A percentile compares a stretch with the other conserved stretches of the same genome.
phyloP scores from a whole-genome alignment of 164 flowering plant species.

The Vitis amurensis region DNA sequence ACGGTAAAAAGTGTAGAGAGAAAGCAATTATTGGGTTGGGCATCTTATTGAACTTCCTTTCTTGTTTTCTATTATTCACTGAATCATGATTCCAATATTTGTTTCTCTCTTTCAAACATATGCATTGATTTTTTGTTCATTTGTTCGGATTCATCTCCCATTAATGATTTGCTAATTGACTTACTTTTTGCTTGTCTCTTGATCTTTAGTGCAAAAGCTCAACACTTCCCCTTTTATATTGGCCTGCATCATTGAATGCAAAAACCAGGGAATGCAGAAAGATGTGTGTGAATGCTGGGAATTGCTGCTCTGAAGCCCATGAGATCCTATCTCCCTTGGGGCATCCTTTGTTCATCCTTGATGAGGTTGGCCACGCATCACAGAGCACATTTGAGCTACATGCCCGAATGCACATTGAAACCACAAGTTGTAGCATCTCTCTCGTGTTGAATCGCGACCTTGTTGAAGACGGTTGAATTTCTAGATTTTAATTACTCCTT shows the following conservation, averaged over 20 bases:
- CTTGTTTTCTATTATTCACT: not conserved
- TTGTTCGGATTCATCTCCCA: not conserved
- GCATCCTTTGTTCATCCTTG: conserved; percentile 2
- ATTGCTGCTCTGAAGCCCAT: conserved; percentile 1
- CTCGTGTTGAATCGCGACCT: conserved; percentile 19
- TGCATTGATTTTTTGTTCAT: not conserved
- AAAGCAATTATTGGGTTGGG: not conserved
- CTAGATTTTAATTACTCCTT: conserved; percentile 11
- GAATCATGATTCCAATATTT: not conserved
- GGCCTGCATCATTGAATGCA: not conserved
- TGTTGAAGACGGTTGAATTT: conserved; percentile 31
- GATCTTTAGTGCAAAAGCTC: not conserved
- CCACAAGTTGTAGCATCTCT: not conserved
- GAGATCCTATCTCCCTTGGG: conserved; percentile 2
- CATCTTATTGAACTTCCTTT: not conserved
- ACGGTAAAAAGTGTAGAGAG: not conserved
- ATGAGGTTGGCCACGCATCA: conserved; percentile 14
- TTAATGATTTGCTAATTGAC: not conserved
- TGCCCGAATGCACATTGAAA: conserved; percentile 8
- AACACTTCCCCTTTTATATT: not conserved
- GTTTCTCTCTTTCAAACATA: not conserved
- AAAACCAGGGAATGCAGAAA: conserved; percentile 44
- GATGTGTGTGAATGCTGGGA: conserved; percentile 28
- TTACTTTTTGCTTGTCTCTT: conserved; percentile 2
- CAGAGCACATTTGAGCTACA: conserved; percentile 3